Evolutionary conservation across 1,139 yeast genomes (phyloP), one percentile per base, ranked within the genome.

Genomic region (Saccharomycopsis phalli): DNA sequence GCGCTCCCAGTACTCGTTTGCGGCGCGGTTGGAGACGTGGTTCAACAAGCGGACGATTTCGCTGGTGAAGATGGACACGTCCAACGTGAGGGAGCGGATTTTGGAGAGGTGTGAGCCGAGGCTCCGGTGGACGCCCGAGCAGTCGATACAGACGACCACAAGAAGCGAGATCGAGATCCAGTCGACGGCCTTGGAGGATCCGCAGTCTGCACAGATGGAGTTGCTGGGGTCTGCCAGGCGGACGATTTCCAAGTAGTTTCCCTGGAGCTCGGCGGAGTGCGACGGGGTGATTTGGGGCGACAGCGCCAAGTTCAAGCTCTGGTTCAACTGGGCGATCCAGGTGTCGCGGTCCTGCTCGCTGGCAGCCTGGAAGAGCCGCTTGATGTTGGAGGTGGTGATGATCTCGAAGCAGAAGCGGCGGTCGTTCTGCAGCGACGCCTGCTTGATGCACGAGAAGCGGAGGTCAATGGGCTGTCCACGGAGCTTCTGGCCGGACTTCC

Each of bases 101-200:
- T 73, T 73, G 18, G 94, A 80, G 4, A 84, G 65, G 49, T 77
- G 81, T 0, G 79, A 61, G 0, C 94, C 94, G 47, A 88, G 61
- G 26, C 83, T 72, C 49, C 93, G 71, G 59, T 88, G 97, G 0
- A 69, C 66, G 1, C 74, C 74, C 0, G 95, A 80, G 54, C 97
- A 88, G 37, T 80, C 77, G 31, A 86, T 78, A 58, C 97, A 88
- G 31, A 88, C 66, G 8, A 81, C 74, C 19, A 77, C 76, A 44
- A 86, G 61, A 38, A 81, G 61, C 53, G 83, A 88, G 48, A 86
- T 66, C 0, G 95, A 82, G 4, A 88, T 72, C 96, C 96, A 88
- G 52, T 87, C 96, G 7, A 84, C 94, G 25, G 70, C 62, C 7
- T 71, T 74, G 0, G 62, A 52, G 2, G 73, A 56, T 0, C 81